Conservation (phyloP, 2,329 filamentous ascomycete genomes). For the Pseudogymnoascus sp. region DNA sequence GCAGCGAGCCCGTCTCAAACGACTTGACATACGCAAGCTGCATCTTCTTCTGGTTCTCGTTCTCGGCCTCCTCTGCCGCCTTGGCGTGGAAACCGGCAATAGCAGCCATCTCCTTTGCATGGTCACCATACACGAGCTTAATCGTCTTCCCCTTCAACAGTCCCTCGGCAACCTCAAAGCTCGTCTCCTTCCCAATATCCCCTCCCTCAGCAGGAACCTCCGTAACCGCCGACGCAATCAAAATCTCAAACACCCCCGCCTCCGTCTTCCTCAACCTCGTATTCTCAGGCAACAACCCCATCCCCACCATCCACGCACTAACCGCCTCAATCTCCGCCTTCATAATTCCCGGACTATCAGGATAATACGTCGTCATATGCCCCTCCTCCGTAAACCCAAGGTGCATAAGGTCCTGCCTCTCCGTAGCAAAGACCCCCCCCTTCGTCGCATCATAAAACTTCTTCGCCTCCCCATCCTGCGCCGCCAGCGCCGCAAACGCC, state of each 20-base stretch:
- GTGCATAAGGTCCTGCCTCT: constrained; percentile 58
- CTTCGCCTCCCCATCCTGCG: constrained; percentile 48
- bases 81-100: constrained; percentile 59
- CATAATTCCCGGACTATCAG: constrained; percentile 63
- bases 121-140: constrained; percentile 65
- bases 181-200: constrained; percentile 58
- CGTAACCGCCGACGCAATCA: constrained; percentile 61
- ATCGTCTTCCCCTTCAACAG: constrained; percentile 57
- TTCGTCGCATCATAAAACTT: constrained; percentile 58
- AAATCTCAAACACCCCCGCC: constrained; percentile 58
- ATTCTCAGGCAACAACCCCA: constrained; percentile 65
- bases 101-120: constrained; percentile 60
- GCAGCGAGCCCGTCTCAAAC: constrained; percentile 64
- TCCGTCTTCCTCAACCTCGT: constrained; percentile 61
- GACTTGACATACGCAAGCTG: constrained; percentile 65
- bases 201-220: constrained; percentile 52
- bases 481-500: constrained; percentile 56
- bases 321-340: constrained; percentile 65
- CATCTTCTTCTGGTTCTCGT: constrained; percentile 67
- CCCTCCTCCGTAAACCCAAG: constrained; percentile 66
- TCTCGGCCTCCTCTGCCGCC: constrained; percentile 60
- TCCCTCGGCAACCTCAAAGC: constrained; percentile 52
- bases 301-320: constrained; percentile 63
- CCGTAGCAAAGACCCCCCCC: constrained; percentile 63
- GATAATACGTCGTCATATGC: constrained; percentile 77